Conservation (phyloP, 768 basidiomycete genomes). For the Boletus vermiculosoides region DNA sequence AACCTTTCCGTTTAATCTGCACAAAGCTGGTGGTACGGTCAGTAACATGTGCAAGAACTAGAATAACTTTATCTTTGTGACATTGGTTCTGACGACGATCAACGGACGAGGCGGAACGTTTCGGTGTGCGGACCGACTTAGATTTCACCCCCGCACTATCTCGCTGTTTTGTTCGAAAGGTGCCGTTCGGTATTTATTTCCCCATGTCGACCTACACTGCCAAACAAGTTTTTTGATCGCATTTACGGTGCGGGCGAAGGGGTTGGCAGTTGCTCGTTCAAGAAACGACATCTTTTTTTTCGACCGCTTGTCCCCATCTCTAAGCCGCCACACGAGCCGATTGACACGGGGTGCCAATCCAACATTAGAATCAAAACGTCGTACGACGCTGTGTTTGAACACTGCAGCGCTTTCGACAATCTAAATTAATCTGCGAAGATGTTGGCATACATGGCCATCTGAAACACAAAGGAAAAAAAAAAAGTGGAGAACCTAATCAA, state of each 20-base stretch:
- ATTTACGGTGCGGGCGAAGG: neutral
- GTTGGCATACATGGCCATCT: neutral
- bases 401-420: neutral
- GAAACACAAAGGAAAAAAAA: neutral
- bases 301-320: neutral
- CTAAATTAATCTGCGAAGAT: neutral
- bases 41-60: neutral
- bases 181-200: neutral
- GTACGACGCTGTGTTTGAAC: neutral
- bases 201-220: neutral
- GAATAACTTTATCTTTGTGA: neutral
- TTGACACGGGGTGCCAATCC: neutral
- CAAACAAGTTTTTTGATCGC: neutral
- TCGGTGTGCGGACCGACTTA: neutral
- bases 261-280: neutral
- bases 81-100: neutral
- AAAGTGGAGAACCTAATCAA: neutral
- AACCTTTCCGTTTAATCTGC: neutral
- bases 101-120: neutral
- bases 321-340: neutral
- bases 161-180: neutral
- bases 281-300: neutral
- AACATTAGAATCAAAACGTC: neutral
- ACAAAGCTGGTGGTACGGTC: neutral
- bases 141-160: neutral